Base-by-base conservation (phyloP, 2,329 filamentous ascomycete genomes). In the Albophoma yamanashiensis region DNA sequence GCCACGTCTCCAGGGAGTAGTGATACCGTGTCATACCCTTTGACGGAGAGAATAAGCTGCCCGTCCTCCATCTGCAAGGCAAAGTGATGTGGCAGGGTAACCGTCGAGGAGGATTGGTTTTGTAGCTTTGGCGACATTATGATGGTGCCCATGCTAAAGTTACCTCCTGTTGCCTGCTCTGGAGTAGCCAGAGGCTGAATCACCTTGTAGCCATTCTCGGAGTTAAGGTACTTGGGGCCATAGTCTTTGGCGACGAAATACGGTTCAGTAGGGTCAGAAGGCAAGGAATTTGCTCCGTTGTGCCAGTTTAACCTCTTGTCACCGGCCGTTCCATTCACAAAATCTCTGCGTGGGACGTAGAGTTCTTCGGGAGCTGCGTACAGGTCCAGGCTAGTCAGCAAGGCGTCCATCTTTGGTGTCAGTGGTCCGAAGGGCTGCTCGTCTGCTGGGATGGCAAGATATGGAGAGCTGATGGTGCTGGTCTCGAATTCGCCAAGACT, bases 51-150 rank as follows among this genome's bases (percentile, higher is more conserved):
- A 4, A 59, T 61, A 20, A 68, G 64, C 58, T 66, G 63, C 2
- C 68, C 66, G 55, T 70, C 67, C 57, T 68, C 66, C 55, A 70
- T 60, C 62, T 68, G 68, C 47, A 70, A 61, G 17, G 64, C 67
- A 39, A 67, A 62, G 43, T 64, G 64, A 47, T 64, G 55, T 0
- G 60, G 58, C 57, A 64, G 58, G 20, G 40, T 64, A 2, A 60
- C 63, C 3, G 34, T 40, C 7, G 60, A 45, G 1, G 60, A 42
- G 4, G 60, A 62, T 55, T 65, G 59, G 25, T 64, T 63, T 22
- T 61, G 50, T 1, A 62, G 61, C 39, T 57, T 61, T 14, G 57
- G 56, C 3, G 63, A 64, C 55, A 67, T 43, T 55, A 60, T 66
- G 53, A 66, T 62, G 17, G 65, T 67, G 14, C 65, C 62, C 55